A percentile compares a stretch with the other conserved stretches of the same genome.
phyloP scores from a whole-genome alignment of 176 grass and related monocot genomes.

The Saccharum officinarum region DNA sequence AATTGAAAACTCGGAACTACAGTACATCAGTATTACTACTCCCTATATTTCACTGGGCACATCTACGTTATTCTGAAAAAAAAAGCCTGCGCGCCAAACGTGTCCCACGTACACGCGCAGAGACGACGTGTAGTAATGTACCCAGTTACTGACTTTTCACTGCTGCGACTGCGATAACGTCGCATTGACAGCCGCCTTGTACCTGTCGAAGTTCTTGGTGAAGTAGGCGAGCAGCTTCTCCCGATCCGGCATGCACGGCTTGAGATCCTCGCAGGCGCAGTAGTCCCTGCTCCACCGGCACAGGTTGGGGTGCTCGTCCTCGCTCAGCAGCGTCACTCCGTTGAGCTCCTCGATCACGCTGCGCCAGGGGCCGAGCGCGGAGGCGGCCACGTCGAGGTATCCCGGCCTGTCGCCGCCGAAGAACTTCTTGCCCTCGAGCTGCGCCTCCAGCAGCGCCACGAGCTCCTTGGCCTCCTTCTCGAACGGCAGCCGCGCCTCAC shows the following conservation, averaged over 20 bases:
- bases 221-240: constrained; percentile 32
- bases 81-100: too few relatives aligned
- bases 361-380: constrained; percentile 33
- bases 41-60: too few relatives aligned
- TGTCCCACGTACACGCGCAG: background rate
- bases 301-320: constrained; percentile 35
- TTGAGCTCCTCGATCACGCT: constrained; percentile 42
- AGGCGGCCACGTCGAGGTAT: constrained; percentile 37
- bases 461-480: constrained; percentile 38
- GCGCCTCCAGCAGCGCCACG: constrained; percentile 37
- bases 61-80: background rate
- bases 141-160: background rate
- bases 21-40: too few relatives aligned
- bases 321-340: constrained; percentile 34
- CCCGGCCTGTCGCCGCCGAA: constrained; percentile 54
- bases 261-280: constrained; percentile 16
- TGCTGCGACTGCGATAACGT: background rate
- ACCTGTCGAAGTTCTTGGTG: constrained; percentile 10
- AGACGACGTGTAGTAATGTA: too few relatives aligned
- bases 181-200: background rate
- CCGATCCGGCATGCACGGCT: constrained; percentile 43
- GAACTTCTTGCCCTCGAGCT: constrained; percentile 54
- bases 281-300: constrained; percentile 48
- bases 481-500: constrained; percentile 31
- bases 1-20: too few relatives aligned